These are phyloP conservation scores for Podospora tetraspora DNA, from an alignment of 495 filamentous ascomycete genomes.

Conservation along the genomic window DNA sequence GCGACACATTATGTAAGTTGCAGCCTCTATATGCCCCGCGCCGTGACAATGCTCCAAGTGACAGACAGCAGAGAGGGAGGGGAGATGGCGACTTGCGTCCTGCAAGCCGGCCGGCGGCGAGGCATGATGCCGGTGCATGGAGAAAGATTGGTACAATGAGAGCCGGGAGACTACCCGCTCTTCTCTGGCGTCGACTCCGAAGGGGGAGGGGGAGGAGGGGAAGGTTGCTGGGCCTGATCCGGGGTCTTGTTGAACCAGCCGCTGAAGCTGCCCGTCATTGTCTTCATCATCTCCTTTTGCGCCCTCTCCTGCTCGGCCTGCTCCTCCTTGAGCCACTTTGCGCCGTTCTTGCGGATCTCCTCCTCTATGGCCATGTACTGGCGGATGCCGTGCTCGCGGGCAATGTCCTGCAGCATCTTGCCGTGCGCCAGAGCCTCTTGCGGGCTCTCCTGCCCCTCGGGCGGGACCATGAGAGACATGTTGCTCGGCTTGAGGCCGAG, in stretches of 20 bases:
- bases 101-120: background rate
- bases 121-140: background rate
- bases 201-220: background rate
- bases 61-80: background rate
- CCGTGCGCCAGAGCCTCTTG: slow-evolving; percentile 73
- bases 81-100: background rate
- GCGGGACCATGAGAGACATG: slow-evolving; percentile 45
- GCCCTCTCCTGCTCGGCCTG: slow-evolving; percentile 55
- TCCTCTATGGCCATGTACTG: slow-evolving; percentile 83
- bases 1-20: background rate
- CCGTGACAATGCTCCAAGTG: background rate
- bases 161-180: background rate
- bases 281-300: slow-evolving; percentile 84
- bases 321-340: slow-evolving; percentile 91
- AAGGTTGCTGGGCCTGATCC: slow-evolving; percentile 10
- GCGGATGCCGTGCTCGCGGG: slow-evolving; percentile 82
- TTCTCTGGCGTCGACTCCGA: background rate
- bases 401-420: slow-evolving; percentile 92
- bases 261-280: slow-evolving; percentile 53
- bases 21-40: background rate
- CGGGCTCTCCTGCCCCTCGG: slow-evolving; percentile 63
- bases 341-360: slow-evolving; percentile 85
- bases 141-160: slow-evolving; percentile 17
- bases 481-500: slow-evolving; percentile 68
- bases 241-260: slow-evolving; percentile 39